Evolutionary conservation across 345 rosid species (phyloP).

Genomic region (Syzygium jambos): DNA sequence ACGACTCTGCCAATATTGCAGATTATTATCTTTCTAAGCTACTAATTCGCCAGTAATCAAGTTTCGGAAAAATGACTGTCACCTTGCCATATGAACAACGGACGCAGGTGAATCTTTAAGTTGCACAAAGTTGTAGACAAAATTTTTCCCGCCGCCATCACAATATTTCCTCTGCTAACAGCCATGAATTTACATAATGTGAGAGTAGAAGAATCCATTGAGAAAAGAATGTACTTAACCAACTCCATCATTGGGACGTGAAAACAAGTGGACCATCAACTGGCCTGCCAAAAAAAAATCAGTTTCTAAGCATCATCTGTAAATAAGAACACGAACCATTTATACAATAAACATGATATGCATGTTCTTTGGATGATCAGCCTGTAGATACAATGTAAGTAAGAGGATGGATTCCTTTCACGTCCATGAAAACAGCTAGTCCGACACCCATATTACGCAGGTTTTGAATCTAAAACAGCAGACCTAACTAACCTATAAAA

Average conservation of each 20-base stretch:
- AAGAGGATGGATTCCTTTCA: not conserved
- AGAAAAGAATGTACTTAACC: slow-evolving; percentile 9
- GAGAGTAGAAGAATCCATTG: not conserved
- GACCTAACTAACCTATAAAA: not conserved
- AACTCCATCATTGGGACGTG: slow-evolving; percentile 7
- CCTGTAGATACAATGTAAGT: not conserved
- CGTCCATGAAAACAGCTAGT: not conserved
- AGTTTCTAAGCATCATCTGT: not conserved
- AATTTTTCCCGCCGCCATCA: slow-evolving; percentile 30
- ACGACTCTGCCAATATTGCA: not conserved
- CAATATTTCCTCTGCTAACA: slow-evolving; percentile 29
- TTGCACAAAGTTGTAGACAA: not conserved
- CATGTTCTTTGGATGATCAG: not conserved
- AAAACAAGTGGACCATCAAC: slow-evolving; percentile 1
- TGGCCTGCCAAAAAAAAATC: slow-evolving; percentile 20
- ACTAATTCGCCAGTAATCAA: not conserved
- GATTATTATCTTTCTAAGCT: not conserved
- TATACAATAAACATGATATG: not conserved
- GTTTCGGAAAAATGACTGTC: not conserved
- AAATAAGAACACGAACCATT: not conserved
- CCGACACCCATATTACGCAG: not conserved
- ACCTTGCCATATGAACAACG: not conserved
- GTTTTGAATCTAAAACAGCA: not conserved
- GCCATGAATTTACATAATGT: slow-evolving; percentile 20
- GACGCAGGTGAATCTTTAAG: not conserved